Evolutionary conservation across 108 stramenopile species (phyloP).

Genomic region (Cyclostephanos tholiformis): DNA sequence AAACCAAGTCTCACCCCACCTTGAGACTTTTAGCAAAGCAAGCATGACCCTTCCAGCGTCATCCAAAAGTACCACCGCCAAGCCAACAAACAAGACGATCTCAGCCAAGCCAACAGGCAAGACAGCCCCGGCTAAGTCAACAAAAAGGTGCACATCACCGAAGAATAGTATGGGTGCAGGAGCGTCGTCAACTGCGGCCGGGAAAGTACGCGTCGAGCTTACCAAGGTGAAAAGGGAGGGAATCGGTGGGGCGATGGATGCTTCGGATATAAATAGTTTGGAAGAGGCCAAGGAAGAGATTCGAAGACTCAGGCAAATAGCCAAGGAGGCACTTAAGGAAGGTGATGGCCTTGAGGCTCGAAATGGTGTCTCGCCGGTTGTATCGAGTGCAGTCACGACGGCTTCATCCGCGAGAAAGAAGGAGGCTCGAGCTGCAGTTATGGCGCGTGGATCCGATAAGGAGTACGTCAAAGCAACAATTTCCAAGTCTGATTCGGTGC

Average conservation of each 20-base stretch:
- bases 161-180: constrained; percentile 36
- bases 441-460: constrained; percentile 41
- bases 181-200: constrained; percentile 23
- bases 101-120: neutral
- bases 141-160: neutral
- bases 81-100: neutral
- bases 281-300: constrained; percentile 55
- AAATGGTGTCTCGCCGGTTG: constrained; percentile 12
- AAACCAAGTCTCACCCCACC: no score
- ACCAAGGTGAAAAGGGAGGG: constrained; percentile 13
- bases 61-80: neutral
- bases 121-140: constrained; percentile 1
- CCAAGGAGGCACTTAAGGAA: constrained; percentile 36
- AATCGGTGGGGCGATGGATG: constrained; percentile 22
- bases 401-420: constrained; percentile 24
- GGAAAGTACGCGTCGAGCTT: constrained; percentile 11
- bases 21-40: neutral
- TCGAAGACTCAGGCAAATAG: constrained; percentile 36
- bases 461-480: constrained; percentile 51
- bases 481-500: constrained; percentile 61
- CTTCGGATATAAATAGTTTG: constrained; percentile 43
- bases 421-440: constrained; percentile 52
- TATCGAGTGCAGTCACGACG: constrained; percentile 16
- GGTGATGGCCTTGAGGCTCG: constrained; percentile 31
- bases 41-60: neutral